Percentiles rank a stretch among this genome's conserved stretches.
These are phyloP conservation scores for Petasospora rhodanensis DNA, from an alignment of 1,139 yeast species.

Conservation along the genomic window DNA sequence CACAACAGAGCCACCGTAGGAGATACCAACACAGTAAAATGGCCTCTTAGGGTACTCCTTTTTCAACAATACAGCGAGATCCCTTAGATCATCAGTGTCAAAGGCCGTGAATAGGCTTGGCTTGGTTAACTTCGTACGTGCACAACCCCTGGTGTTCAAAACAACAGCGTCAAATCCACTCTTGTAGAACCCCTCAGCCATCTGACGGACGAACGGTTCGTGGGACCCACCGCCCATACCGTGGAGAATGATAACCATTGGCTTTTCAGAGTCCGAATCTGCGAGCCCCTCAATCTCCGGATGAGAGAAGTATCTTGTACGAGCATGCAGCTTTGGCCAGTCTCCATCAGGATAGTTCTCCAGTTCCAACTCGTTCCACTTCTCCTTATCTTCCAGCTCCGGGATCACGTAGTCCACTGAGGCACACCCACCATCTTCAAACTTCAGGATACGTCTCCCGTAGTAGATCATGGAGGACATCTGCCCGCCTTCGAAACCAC, in stretches of 20 bases:
- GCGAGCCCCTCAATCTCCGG: slow-evolving; percentile 38
- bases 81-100: slow-evolving; percentile 69
- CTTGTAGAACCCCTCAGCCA: slow-evolving; percentile 32
- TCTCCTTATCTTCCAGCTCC: slow-evolving; percentile 40
- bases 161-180: slow-evolving; percentile 63
- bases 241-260: slow-evolving; percentile 68
- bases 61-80: slow-evolving; percentile 49
- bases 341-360: slow-evolving; percentile 54
- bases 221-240: slow-evolving; percentile 94
- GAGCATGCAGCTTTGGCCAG: slow-evolving; percentile 72
- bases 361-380: slow-evolving; percentile 44
- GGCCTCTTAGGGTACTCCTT: slow-evolving; percentile 64
- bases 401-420: slow-evolving; percentile 74
- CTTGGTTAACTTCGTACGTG: slow-evolving; percentile 72
- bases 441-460: slow-evolving; percentile 67
- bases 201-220: slow-evolving; percentile 76
- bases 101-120: slow-evolving; percentile 72
- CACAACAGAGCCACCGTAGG: slow-evolving; percentile 81
- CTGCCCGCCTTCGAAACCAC: slow-evolving; percentile 45
- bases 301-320: slow-evolving; percentile 65
- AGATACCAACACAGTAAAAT: slow-evolving; percentile 73
- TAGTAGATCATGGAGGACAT: slow-evolving; percentile 65
- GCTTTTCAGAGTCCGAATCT: slow-evolving; percentile 41
- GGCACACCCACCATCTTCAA: slow-evolving; percentile 61
- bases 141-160: slow-evolving; percentile 81